Percentiles rank a stretch among this genome's conserved stretches.
phyloP scores from a whole-genome alignment of 2,329 filamentous ascomycete species.

The Botrytis porri region DNA sequence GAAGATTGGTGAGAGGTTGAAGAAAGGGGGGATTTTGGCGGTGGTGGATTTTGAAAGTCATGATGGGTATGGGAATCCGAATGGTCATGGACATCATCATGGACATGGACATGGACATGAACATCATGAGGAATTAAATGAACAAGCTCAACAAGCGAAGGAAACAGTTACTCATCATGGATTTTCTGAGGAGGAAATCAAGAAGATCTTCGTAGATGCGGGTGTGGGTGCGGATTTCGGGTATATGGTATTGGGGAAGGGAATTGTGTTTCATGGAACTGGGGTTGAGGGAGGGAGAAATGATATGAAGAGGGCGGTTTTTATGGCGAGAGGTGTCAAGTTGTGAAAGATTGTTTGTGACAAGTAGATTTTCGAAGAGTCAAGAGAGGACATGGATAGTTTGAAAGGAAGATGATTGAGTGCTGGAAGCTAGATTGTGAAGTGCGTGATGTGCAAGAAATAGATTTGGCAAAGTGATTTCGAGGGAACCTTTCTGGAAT shows the following conservation, averaged over 20 bases:
- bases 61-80: slow-evolving; percentile 26
- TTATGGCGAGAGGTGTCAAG: slow-evolving; percentile 30
- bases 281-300: slow-evolving; percentile 15
- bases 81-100: slow-evolving; percentile 25
- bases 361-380: background rate
- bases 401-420: too few species aligned
- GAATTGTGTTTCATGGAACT: slow-evolving; percentile 30
- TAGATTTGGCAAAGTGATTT: background rate
- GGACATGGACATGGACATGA: slow-evolving; percentile 31
- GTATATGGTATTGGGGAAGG: slow-evolving; percentile 41
- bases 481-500: too few species aligned
- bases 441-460: background rate
- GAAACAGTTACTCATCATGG: slow-evolving; percentile 63
- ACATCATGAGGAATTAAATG: background rate
- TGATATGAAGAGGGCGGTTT: slow-evolving; percentile 27
- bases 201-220: slow-evolving; percentile 60
- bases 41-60: slow-evolving; percentile 67
- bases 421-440: background rate
- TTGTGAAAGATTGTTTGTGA: background rate
- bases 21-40: slow-evolving; percentile 62
- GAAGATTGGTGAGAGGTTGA: slow-evolving; percentile 59
- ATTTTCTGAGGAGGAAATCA: slow-evolving; percentile 59
- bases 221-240: slow-evolving; percentile 57
- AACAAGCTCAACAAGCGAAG: slow-evolving; percentile 37
- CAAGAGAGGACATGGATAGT: fast-evolving